Base-by-base conservation (phyloP, 768 basidiomycete genomes). In the Baorangia bicolor region DNA sequence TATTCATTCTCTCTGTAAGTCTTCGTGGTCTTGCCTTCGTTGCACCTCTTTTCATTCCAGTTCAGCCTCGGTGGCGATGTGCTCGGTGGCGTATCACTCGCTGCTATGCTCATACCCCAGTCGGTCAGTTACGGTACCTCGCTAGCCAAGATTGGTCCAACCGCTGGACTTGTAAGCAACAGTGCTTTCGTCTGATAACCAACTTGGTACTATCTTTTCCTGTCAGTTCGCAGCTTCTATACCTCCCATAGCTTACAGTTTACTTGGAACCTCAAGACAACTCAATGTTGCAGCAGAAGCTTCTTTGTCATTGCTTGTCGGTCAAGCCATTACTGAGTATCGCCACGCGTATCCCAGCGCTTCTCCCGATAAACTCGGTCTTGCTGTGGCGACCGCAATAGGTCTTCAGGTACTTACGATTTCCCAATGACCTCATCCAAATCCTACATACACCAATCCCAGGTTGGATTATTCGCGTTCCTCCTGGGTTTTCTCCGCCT, bases 61-160 rank as follows among this genome's bases (percentile, higher is more conserved):
- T 21, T 27, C 57, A 86, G 84, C 38, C 74, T 87, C 23, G 75
- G 79, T 11, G 85, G 85, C 20, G 92, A 95, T 70, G 62, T 92
- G n/a, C 76, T 93, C 0, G 92, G 91, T 27, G 95, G 94, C 18
- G 65, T 94, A 28, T 94, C 94, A 0, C 85, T 97, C 10, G 88
- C 90, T 20, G 86, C 84, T 48, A 88, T 92, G 81, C 78, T 92
- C 41, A 88, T 92, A 65, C 90, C 91, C 7, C 87, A 92, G 69
- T 90, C 92, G 2, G 90, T 97, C 69, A 92, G 90, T 69, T 97
- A 98, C 66, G 95, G 92, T 9, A 85, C 90, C 4, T 89, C 92
- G 0, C 76, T 98, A 12, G 93, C 94, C 18, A 85, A 90, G 61
- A 75, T 97, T 38, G 89, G 84, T 58, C 94, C 94, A 13, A 81